phyloP scores from a whole-genome alignment of 371 early-diverging fungal genomes.

The Mortierella sp. region DNA sequence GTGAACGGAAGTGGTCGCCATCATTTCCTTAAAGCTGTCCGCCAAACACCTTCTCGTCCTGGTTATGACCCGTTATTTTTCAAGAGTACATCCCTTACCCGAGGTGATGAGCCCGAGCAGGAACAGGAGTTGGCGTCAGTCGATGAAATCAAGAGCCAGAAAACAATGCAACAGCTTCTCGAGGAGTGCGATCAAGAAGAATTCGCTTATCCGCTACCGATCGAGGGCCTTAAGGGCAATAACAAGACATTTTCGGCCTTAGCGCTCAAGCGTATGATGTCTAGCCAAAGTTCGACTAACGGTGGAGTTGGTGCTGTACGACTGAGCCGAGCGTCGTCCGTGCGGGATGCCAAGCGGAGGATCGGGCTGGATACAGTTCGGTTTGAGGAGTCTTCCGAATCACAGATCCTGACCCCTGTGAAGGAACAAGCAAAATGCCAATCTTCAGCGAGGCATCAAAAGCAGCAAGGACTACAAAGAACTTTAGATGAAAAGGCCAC shows the following conservation, averaged over 20 bases:
- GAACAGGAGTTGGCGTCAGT: too few relatives aligned
- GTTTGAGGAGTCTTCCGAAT: constrained; percentile 23
- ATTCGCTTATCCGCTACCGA: constrained; percentile 2
- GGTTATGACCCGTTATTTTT: constrained; percentile 5
- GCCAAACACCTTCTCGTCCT: constrained; percentile 5
- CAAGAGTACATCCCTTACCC: too few relatives aligned
- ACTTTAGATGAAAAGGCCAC: constrained; percentile 15
- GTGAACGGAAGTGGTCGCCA: constrained; percentile 20
- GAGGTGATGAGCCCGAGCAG: too few relatives aligned
- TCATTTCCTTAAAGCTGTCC: background rate
- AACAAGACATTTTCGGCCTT: constrained; percentile 46
- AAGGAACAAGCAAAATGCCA: background rate
- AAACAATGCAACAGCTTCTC: constrained; percentile 32
- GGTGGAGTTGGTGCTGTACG: constrained; percentile 3
- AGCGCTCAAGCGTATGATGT: constrained; percentile 13
- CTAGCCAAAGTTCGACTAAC: constrained; percentile 8
- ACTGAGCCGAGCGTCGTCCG: constrained; percentile 42
- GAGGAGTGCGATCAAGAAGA: constrained; percentile 36
- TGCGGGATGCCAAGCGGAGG: constrained; percentile 39
- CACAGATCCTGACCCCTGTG: background rate
- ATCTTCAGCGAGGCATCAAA: background rate
- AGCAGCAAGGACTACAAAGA: background rate
- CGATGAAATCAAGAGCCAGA: background rate
- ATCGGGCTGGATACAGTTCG: constrained; percentile 28
- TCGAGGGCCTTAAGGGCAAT: constrained; percentile 7